Base-by-base conservation (phyloP, 495 filamentous ascomycete species). In the Ramalina peruviana region DNA sequence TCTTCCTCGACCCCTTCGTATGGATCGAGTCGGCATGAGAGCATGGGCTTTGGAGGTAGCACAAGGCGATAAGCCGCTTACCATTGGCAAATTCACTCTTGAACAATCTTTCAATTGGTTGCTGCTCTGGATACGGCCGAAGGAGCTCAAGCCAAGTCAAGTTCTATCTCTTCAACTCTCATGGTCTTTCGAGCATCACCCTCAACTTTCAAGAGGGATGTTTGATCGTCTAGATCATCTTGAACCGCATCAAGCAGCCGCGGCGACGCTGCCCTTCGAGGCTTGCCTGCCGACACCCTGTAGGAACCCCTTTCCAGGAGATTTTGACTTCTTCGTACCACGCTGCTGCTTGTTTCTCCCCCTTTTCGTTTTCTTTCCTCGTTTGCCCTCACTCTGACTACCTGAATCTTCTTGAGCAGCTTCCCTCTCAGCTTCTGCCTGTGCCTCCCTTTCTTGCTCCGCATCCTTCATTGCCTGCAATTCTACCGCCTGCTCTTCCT, bases 21-120 rank as follows among this genome's bases (percentile, higher is more conserved):
- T 36, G 67, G 78, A 3, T 64, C 68, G 16, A 61, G 76, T 7
- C 78, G 79, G 50, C 75, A 85, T 56, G 75, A 86, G 51, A 88
- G 82, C 55, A 94, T 88, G 6, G 92, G 92, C 1, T 97, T 93
- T 68, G 92, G 92, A 6, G 86, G 86, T 12, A 94, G 88, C 0
- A 79, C 74, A 50, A 73, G 92, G 50, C 76, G 89, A 56, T 5
- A 25, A 12, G 26, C 3, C 12, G 25, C 17, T 10, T 13, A 20
- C 9, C 23, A 25, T 27, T 26, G 3, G n/a, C 15, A 36, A 17
- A 41, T 15, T 13, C 25, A 48, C 15, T 25, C 20, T 16, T 51
- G 45, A 25, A 10, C 6, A 40, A 30, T 10, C 17, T 19, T 42
- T 42, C 6, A 11, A 23, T 23, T 42, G 16, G 40, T 17, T 10